Percentiles rank a stretch among this genome's conserved stretches.
These are phyloP conservation scores for Diaporthe caulivora DNA, from an alignment of 2,329 filamentous ascomycete genomes.

Conservation along the genomic window DNA sequence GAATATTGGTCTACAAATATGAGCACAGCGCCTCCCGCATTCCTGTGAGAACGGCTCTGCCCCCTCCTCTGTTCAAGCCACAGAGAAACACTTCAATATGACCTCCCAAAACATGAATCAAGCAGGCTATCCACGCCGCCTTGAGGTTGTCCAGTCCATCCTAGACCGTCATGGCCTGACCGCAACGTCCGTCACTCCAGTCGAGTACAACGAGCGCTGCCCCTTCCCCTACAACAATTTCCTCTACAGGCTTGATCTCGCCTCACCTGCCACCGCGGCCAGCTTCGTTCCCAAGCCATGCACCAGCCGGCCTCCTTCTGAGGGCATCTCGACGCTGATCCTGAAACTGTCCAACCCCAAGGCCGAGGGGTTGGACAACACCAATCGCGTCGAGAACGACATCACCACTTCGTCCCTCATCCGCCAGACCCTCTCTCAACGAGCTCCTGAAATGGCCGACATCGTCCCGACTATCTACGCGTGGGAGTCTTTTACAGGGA, in stretches of 20 bases:
- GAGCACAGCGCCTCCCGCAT: not conserved
- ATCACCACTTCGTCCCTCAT: constrained; percentile 43
- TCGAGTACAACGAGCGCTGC: constrained; percentile 42
- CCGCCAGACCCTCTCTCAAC: constrained; percentile 37
- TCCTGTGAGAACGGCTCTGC: not conserved
- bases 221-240: constrained; percentile 45
- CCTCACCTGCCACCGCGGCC: constrained; percentile 31
- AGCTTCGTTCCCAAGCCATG: constrained; percentile 40
- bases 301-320: constrained; percentile 33
- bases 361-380: constrained; percentile 43
- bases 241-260: constrained; percentile 44
- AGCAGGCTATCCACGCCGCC: constrained; percentile 39
- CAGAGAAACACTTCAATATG: not conserved
- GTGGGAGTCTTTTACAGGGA: constrained; percentile 33
- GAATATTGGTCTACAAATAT: not conserved
- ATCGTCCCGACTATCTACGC: constrained; percentile 46
- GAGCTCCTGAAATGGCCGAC: not conserved
- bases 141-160: constrained; percentile 37
- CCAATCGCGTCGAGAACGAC: constrained; percentile 47
- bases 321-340: constrained; percentile 40
- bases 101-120: constrained; percentile 30
- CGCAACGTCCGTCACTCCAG: constrained; percentile 38
- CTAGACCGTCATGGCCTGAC: constrained; percentile 37
- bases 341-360: constrained; percentile 45
- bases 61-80: not conserved